Evolutionary conservation across 768 basidiomycete genomes (phyloP).

Genomic region (Leccinum pellstonianum): DNA sequence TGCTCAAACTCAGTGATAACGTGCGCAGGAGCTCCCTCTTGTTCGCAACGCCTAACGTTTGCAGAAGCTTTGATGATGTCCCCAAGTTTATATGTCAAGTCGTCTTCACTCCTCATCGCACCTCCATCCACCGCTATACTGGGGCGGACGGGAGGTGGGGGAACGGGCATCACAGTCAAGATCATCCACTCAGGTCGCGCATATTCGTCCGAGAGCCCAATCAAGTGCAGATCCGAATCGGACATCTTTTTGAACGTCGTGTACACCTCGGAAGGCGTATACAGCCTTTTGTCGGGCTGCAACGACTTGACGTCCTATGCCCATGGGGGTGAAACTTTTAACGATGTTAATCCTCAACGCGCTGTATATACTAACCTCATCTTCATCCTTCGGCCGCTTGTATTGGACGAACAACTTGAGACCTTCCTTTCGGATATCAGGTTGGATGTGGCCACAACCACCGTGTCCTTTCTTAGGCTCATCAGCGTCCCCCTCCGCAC

Average conservation of each 20-base stretch:
- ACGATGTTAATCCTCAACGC: slow-evolving; percentile 2
- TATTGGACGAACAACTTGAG: slow-evolving; percentile 93
- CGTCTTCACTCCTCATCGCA: slow-evolving; percentile 95
- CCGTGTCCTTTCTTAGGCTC: slow-evolving; percentile 90
- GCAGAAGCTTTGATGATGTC: slow-evolving; percentile 96
- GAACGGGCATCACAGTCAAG: slow-evolving; percentile 94
- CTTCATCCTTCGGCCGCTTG: slow-evolving; percentile 92
- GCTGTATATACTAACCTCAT: slow-evolving; percentile 66
- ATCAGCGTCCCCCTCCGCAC: slow-evolving; percentile 57
- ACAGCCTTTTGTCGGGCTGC: slow-evolving; percentile 78
- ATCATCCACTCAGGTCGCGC: slow-evolving; percentile 99
- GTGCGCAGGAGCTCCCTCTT: slow-evolving; percentile 95
- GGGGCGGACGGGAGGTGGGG: slow-evolving; percentile 96
- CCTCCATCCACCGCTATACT: slow-evolving; percentile 98
- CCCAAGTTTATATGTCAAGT: slow-evolving; percentile 96
- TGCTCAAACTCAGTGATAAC: slow-evolving; percentile 96
- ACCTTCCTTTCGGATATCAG: slow-evolving; percentile 89
- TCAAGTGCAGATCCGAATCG: slow-evolving; percentile 78
- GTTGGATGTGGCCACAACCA: slow-evolving; percentile 95
- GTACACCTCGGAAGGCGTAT: slow-evolving; percentile 88
- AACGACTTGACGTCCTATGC: slow-evolving; percentile 73
- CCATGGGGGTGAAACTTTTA: slow-evolving; percentile 9
- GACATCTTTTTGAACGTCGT: slow-evolving; percentile 96
- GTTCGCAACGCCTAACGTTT: slow-evolving; percentile 87
- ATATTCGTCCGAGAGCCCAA: slow-evolving; percentile 93